Conservation (phyloP, 73 alveolate genomes). For the Tetrahymena elliotti region DNA sequence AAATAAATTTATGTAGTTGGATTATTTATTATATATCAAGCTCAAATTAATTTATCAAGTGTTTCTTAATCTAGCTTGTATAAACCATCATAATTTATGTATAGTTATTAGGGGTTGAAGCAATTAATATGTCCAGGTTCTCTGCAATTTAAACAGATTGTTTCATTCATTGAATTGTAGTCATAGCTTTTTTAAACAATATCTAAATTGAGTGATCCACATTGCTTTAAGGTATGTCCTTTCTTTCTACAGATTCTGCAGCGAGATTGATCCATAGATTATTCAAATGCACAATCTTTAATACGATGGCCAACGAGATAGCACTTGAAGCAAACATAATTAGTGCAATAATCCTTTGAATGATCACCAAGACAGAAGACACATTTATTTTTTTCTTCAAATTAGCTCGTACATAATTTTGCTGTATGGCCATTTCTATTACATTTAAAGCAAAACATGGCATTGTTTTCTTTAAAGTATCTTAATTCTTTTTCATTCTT, state of each 20-base stretch:
- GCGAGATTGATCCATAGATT: not conserved
- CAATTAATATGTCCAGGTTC: not conserved
- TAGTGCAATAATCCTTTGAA: not conserved
- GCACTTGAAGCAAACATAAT: not conserved
- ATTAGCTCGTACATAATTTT: not conserved
- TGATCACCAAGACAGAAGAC: not conserved
- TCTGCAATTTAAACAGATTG: not conserved
- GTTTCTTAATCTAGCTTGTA: not conserved
- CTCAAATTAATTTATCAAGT: not conserved
- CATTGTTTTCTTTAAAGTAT: not conserved
- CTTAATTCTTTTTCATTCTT: not conserved
- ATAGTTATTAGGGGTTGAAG: not conserved
- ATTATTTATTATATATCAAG: too few species aligned
- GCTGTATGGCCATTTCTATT: not conserved
- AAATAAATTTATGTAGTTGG: too few species aligned
- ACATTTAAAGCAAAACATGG: not conserved
- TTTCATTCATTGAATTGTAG: not conserved
- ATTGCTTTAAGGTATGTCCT: not conserved
- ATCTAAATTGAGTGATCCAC: not conserved
- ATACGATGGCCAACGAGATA: not conserved
- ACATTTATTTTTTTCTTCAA: not conserved
- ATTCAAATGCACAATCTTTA: not conserved
- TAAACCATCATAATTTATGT: not conserved
- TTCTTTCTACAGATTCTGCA: not conserved
- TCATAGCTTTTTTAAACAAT: not conserved